These are phyloP conservation scores for Stropharia rugosoannulata DNA, from an alignment of 768 basidiomycete species.

Conservation along the genomic window DNA sequence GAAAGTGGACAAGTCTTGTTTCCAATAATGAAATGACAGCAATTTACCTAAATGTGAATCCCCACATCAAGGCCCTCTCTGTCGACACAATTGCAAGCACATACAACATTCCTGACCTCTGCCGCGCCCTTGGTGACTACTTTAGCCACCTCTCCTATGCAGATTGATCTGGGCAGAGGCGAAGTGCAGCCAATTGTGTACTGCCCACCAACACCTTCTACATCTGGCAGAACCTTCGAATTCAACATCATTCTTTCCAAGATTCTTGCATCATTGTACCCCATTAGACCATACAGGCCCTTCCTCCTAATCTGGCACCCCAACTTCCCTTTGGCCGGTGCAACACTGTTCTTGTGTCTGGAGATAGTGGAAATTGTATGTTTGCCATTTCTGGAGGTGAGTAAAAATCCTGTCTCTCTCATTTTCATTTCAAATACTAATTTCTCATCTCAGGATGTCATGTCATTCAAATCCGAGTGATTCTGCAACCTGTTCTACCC, in stretches of 20 bases:
- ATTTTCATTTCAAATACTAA: neutral
- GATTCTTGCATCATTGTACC: slow-evolving; percentile 6
- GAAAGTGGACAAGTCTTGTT: neutral
- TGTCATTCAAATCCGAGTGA: neutral
- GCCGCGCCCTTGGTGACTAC: neutral
- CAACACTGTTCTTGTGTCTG: slow-evolving; percentile 11
- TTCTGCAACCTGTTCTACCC: neutral
- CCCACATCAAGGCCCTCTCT: neutral
- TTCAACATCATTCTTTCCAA: slow-evolving; percentile 18
- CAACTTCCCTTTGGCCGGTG: slow-evolving; percentile 15
- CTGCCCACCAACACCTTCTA: slow-evolving; percentile 16
- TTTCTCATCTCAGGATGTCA: neutral
- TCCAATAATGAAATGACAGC: neutral
- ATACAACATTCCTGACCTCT: neutral
- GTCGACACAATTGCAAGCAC: neutral
- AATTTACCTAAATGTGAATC: neutral
- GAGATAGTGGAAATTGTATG: neutral
- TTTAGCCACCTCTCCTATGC: neutral
- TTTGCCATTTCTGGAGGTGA: neutral
- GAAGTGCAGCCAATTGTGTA: neutral
- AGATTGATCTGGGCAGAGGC: neutral
- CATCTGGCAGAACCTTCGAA: slow-evolving; percentile 18
- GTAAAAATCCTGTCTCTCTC: too few relatives aligned
- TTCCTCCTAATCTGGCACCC: slow-evolving; percentile 4
- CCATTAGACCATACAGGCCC: slow-evolving; percentile 13